Conservation (phyloP, 768 basidiomycete genomes). For the Daedaleopsis nitida region DNA sequence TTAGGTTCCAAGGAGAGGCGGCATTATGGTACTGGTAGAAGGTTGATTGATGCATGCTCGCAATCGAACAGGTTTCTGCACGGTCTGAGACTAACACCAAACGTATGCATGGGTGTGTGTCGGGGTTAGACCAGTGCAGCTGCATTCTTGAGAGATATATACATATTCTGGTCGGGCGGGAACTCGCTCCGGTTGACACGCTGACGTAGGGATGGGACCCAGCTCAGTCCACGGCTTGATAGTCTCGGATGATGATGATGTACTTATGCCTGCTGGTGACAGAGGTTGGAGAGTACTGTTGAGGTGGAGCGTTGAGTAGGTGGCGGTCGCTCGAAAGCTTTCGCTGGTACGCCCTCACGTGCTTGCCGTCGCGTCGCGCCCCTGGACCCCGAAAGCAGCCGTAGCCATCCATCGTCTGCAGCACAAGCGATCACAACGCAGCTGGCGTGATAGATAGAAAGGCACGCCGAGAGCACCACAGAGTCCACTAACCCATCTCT, state of each 20-base stretch:
- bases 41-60: too few relatives aligned
- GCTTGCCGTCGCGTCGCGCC: constrained; percentile 18
- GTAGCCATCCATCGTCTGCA: background rate
- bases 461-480: background rate
- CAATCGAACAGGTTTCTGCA: too few relatives aligned
- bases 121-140: too few relatives aligned
- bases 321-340: constrained; percentile 8
- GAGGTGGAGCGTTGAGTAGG: constrained; percentile 18
- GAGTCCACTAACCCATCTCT: background rate
- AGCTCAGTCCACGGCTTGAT: background rate
- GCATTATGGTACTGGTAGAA: too few relatives aligned
- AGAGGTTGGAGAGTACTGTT: background rate
- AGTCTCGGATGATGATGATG: background rate
- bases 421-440: constrained; percentile 7
- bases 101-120: too few relatives aligned
- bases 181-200: too few relatives aligned
- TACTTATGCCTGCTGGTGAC: background rate
- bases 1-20: too few relatives aligned
- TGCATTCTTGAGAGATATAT: too few relatives aligned
- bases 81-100: too few relatives aligned
- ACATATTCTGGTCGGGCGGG: too few relatives aligned
- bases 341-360: constrained; percentile 18
- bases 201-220: too few relatives aligned
- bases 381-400: constrained; percentile 17
- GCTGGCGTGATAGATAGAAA: background rate